Evolutionary conservation across 306 rosid genomes (phyloP), one percentile per base, ranked within the genome.

Genomic region (Fagus sylvatica): DNA sequence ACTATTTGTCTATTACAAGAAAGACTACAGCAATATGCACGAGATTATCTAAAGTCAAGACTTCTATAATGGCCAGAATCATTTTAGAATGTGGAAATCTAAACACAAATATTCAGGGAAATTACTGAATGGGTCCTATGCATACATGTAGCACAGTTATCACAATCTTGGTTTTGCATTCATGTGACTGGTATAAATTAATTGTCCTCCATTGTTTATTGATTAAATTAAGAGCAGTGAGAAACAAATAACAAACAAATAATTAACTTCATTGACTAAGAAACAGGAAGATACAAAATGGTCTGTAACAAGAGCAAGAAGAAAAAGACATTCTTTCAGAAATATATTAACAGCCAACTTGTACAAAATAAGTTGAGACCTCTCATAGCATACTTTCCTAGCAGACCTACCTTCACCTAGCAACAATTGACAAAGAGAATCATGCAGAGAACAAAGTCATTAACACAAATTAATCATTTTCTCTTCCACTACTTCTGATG

Each of bases 391-490:
- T 80, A 71, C 76, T 69, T 48, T 72, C 41, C 7, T 12, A 34
- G 74, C 75, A 82, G 70, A 72, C 66, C 75, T 15, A 79, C 68
- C 62, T 49, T 62, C 19, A 66, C 66, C 62, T 71, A 82, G 48
- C 67, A 72, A 74, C 16, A 61, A 53, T n/a, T 39, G 40, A 74
- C 72, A 74, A 70, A 61, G 37, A 74, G 43, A 78, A 74, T 73
- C 55, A 72, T 51, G 75, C 84, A 69, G 71, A 62, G 51, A 73
- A 65, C 15, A 72, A 67, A 13, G 70, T 53, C 71, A 70, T 80
- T 70, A 68, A 40, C 61, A 71, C 71, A 78, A 71, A 75, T 68
- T 59, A 84, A 80, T 68, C 46, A 69, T 53, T 75, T 75, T 68
- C 72, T 79, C 34, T 81, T 59, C 73, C 57, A 53, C 60, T 42